These are phyloP conservation scores for Cicer yamashitae DNA, from an alignment of 306 rosid genomes.

Conservation along the genomic window DNA sequence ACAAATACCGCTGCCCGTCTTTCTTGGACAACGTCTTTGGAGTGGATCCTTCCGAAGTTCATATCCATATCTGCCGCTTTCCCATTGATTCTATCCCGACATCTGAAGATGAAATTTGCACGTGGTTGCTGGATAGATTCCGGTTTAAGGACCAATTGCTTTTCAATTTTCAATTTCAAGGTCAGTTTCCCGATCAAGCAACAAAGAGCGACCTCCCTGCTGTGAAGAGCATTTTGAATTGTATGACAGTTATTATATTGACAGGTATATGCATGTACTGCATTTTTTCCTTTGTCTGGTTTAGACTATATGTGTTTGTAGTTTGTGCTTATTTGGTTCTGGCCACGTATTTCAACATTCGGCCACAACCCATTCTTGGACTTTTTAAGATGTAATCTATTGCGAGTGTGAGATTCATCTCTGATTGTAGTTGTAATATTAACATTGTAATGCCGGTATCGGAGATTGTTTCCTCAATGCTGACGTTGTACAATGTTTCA, in stretches of 20 bases:
- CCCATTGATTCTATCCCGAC: constrained; percentile 57
- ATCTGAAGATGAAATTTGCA: constrained; percentile 60
- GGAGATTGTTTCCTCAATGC: neutral
- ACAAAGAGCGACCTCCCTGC: constrained; percentile 60
- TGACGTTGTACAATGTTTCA: neutral
- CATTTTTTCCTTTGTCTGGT: constrained; percentile 63
- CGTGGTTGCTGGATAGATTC: constrained; percentile 64
- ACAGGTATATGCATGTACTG: constrained; percentile 55
- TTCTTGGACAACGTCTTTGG: constrained; percentile 78
- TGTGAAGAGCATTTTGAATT: constrained; percentile 56
- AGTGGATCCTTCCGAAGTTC: constrained; percentile 82
- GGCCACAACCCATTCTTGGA: constrained; percentile 61
- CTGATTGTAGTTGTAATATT: constrained; percentile 39
- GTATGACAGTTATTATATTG: constrained; percentile 48
- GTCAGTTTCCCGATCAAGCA: constrained; percentile 71
- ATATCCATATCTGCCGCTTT: constrained; percentile 60
- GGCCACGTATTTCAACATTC: constrained; percentile 64
- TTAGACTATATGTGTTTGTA: constrained; percentile 59
- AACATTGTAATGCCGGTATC: neutral
- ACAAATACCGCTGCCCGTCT: constrained; percentile 71
- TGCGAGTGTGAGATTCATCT: constrained; percentile 22
- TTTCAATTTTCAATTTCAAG: constrained; percentile 58
- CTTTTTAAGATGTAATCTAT: constrained; percentile 41
- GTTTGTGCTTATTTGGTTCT: constrained; percentile 65
- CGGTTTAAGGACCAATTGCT: constrained; percentile 69